Evolutionary conservation across 2,329 filamentous ascomycete genomes (phyloP), one percentile per base, ranked within the genome.

Genomic region (Botryotinia convoluta): DNA sequence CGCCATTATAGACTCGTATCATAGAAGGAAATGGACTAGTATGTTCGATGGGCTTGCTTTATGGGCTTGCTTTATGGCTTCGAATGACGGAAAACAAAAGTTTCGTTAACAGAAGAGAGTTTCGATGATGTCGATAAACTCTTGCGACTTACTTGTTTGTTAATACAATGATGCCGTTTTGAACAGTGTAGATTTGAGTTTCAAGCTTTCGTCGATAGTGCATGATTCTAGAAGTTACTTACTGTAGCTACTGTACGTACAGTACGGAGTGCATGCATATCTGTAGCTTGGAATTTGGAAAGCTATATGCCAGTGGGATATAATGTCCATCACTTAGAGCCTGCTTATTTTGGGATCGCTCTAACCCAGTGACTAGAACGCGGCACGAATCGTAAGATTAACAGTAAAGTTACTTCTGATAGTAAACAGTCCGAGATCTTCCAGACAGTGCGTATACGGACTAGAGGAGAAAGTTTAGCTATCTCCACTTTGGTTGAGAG

Each of bases 281-380:
- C 18, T 48, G 35, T 45, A 29, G 22, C n/a, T 35, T 39, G 37
- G 26, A 45, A 51, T 20, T 35, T 20, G n/a, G 32, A 32, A 51
- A 51, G 32, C 32, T 54, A 67, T 67, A 67, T 67, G 45, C 64
- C 64, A 48, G 63, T 37, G 44, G 44, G 44, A 48, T 37, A 35
- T 45, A 18, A 48, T n/a, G 29, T 26, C 44, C 42, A 35, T 37
- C 18, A 51, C 22, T 42, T 37, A 22, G 20, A 48, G 63, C 63
- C 22, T 51, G 32, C 32, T 39, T n/a, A 51, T 51, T 22, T 67
- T 26, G 26, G 62, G 16, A 65, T 29, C 62, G 29, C 20, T 26
- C 5, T 3, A 45, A 64, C 18, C 42, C 42, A 48, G 29, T 48
- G 12, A 35, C 45, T 4, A 26, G 10, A 22, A 16, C 37, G 35